phyloP scores from a whole-genome alignment of 2,329 filamentous ascomycete genomes.

The Biscogniauxia mediterranea region DNA sequence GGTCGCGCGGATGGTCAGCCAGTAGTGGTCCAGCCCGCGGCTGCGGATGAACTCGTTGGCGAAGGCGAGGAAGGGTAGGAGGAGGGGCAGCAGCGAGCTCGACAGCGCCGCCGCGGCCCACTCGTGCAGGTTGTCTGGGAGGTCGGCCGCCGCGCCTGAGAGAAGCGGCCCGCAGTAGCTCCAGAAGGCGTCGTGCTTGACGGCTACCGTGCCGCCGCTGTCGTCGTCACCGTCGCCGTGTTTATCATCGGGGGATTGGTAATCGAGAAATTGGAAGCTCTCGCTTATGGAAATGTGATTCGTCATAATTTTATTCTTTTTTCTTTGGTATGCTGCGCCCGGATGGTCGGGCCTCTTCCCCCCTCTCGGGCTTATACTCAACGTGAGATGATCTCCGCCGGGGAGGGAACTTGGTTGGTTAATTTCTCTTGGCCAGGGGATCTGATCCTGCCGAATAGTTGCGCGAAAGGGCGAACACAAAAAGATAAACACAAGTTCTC shows the following conservation, averaged over 20 bases:
- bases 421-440: not conserved
- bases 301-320: slow-evolving; percentile 10
- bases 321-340: not conserved
- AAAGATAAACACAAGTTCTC: no score
- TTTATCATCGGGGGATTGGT: slow-evolving; percentile 3
- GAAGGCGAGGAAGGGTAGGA: slow-evolving; percentile 42
- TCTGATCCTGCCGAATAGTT: not conserved
- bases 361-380: not conserved
- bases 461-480: not conserved
- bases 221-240: not conserved
- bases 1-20: slow-evolving; percentile 47
- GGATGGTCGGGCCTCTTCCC: not conserved
- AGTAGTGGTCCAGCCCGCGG: slow-evolving; percentile 41
- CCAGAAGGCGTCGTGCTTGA: slow-evolving; percentile 39
- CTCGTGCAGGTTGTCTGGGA: slow-evolving; percentile 38
- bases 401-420: not conserved
- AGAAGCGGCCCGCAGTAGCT: slow-evolving; percentile 45
- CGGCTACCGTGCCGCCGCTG: slow-evolving; percentile 9
- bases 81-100: slow-evolving; percentile 31
- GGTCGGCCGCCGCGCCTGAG: slow-evolving; percentile 16
- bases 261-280: slow-evolving; percentile 27
- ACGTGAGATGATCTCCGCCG: not conserved
- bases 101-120: slow-evolving; percentile 37
- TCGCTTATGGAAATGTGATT: slow-evolving; percentile 8
- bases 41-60: slow-evolving; percentile 36